Percentiles rank a stretch among this genome's conserved stretches.
Conservation (phyloP, 306 rosid species). For the Mucuna pruriens region DNA sequence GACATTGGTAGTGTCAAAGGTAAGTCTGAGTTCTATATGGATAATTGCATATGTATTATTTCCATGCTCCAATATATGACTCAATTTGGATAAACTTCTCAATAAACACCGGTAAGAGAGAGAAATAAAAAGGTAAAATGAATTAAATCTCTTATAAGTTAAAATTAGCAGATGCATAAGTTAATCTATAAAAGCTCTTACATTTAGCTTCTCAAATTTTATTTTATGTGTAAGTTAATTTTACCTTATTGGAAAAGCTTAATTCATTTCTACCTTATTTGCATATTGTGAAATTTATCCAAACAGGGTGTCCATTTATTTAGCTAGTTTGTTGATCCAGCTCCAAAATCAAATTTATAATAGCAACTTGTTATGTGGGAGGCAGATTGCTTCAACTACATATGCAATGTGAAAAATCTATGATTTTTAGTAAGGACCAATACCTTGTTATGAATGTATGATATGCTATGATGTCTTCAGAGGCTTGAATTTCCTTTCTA, state of each 20-base stretch:
- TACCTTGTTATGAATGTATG: not conserved
- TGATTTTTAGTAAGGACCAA: not conserved
- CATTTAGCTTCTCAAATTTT: no score
- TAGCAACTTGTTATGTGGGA: not conserved
- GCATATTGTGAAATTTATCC: no score
- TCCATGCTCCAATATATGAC: not conserved
- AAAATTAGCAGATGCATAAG: no score
- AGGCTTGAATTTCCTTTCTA: not conserved
- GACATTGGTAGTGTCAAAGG: not conserved
- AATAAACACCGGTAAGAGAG: no score
- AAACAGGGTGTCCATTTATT: not conserved
- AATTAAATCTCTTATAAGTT: no score
- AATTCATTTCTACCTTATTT: no score
- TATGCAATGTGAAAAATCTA: not conserved
- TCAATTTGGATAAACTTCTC: no score
- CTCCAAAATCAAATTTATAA: not conserved
- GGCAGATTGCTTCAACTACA: not conserved
- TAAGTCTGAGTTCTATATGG: not conserved
- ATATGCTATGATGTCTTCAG: not conserved
- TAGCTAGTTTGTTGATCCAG: constrained; percentile 1
- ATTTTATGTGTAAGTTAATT: no score
- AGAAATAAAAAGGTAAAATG: no score
- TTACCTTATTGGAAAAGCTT: no score
- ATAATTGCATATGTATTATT: constrained; percentile 11
- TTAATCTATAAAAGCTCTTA: no score